Percentiles rank a stretch among this genome's conserved stretches.
phyloP scores from a whole-genome alignment of 129 eudicot species.

The Cynara cardunculus region DNA sequence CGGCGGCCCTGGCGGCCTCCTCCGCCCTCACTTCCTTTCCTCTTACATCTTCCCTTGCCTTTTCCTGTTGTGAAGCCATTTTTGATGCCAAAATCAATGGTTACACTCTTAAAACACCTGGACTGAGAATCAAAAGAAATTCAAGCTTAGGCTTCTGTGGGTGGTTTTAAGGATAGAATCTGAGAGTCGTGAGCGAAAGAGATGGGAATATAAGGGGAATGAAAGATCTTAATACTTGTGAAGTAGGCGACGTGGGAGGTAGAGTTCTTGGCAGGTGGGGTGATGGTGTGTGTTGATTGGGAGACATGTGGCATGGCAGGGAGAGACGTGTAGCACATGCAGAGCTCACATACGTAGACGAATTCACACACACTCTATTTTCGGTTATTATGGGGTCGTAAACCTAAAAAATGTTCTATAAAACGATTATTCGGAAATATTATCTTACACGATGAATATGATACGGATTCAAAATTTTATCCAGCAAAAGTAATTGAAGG shows the following conservation, averaged over 20 bases:
- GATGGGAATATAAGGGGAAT: not conserved
- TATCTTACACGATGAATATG: no score
- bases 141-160: not conserved
- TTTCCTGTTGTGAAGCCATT: conserved; percentile 29
- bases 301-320: not conserved
- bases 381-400: no score
- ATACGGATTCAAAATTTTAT: no score
- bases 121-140: not conserved
- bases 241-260: not conserved
- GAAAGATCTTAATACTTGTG: not conserved
- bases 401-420: no score
- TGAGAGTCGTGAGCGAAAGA: not conserved
- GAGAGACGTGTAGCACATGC: not conserved
- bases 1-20: conserved; percentile 32
- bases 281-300: not conserved
- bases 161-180: not conserved
- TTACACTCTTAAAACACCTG: not conserved
- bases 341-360: not conserved
- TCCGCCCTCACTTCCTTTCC: conserved; percentile 30
- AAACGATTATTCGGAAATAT: no score
- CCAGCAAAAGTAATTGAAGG: no score
- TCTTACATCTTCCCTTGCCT: conserved; percentile 4
- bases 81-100: not conserved
- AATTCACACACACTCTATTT: not conserved
- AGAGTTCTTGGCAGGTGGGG: not conserved